Conservation (phyloP, 2,329 filamentous ascomycete genomes). For the Botrytis fragariae region DNA sequence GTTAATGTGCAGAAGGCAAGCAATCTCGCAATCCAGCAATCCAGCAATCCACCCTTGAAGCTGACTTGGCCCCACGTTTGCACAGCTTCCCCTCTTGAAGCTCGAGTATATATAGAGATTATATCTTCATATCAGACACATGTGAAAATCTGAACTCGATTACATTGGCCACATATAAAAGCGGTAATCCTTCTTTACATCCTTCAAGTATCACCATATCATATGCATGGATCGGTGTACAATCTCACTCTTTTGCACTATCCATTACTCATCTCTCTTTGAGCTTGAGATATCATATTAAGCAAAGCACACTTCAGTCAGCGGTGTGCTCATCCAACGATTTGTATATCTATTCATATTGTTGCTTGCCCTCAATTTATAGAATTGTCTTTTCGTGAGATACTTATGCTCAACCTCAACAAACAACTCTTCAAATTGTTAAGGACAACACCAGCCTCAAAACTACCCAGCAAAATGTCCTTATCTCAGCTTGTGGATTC, state of each 20-base stretch:
- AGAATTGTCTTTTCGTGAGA: background rate
- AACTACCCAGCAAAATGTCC: slow-evolving; percentile 25
- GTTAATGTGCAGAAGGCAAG: background rate
- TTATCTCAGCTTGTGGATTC: slow-evolving; percentile 34
- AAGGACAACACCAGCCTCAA: background rate
- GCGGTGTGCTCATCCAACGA: background rate
- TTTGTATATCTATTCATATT: background rate
- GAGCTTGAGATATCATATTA: background rate
- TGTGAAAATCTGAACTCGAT: background rate
- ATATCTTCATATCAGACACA: background rate
- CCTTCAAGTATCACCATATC: background rate
- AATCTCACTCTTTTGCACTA: background rate
- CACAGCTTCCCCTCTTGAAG: background rate
- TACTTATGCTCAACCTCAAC: slow-evolving; percentile 6
- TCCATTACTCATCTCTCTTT: background rate
- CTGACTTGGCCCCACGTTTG: slow-evolving; percentile 2
- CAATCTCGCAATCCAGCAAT: background rate
- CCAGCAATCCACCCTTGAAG: background rate
- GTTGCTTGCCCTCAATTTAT: background rate
- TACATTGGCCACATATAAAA: background rate
- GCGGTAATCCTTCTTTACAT: background rate
- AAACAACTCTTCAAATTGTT: slow-evolving; percentile 1
- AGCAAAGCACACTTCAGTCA: background rate
- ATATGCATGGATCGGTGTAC: background rate
- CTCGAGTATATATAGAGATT: background rate